Percentiles rank a stretch among this genome's conserved stretches.
Conservation (phyloP, 2,329 filamentous ascomycete genomes). For the Pyrenochaeta sp. region DNA sequence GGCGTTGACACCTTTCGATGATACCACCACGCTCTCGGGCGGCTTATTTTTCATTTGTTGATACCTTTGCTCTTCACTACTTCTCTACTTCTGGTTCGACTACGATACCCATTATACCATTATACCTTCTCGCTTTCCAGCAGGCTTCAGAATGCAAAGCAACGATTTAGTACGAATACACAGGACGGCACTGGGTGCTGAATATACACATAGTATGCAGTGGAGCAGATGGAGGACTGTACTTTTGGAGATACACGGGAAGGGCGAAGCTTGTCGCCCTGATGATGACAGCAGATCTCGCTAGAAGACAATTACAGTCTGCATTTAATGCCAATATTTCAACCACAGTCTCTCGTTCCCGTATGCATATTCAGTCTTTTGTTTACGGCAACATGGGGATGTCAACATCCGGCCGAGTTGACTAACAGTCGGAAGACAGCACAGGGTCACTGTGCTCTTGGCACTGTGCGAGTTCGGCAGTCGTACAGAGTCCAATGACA, state of each 20-base stretch:
- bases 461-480: too few species aligned
- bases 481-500: too few species aligned
- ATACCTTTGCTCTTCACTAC: slow-evolving; percentile 27
- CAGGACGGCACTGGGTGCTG: slow-evolving; percentile 18
- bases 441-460: too few species aligned
- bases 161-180: slow-evolving; percentile 28
- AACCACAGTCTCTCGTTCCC: too few species aligned
- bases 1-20: slow-evolving; percentile 35
- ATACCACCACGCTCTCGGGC: slow-evolving; percentile 40
- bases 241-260: slow-evolving; percentile 24
- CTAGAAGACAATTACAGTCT: too few species aligned
- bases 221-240: slow-evolving; percentile 17
- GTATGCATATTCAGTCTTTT: too few species aligned
- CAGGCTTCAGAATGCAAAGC: slow-evolving; percentile 34
- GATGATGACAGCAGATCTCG: slow-evolving; percentile 5
- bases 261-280: slow-evolving; percentile 10
- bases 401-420: too few species aligned
- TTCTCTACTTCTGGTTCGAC: slow-evolving; percentile 32
- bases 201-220: slow-evolving; percentile 24
- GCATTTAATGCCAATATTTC: too few species aligned
- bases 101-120: slow-evolving; percentile 50
- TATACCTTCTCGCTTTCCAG: slow-evolving; percentile 27
- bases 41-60: slow-evolving; percentile 29
- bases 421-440: too few species aligned
- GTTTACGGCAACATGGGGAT: too few species aligned